Evolutionary conservation across 768 basidiomycete species (phyloP), one percentile per base, ranked within the genome.

Genomic region (Peribolospora baueri): DNA sequence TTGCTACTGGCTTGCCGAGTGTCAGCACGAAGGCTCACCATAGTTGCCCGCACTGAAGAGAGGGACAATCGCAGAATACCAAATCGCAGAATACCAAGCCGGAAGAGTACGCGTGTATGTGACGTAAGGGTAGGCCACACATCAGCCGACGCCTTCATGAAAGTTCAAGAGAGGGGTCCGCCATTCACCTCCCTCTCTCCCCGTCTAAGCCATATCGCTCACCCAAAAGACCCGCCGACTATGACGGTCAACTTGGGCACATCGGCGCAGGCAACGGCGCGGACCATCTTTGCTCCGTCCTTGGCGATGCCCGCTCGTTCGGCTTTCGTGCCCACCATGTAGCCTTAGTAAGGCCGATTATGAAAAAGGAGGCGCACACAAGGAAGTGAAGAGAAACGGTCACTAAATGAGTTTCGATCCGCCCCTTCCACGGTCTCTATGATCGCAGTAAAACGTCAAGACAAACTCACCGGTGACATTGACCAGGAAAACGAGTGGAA

Each of bases 261-360:
- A 60, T 91, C 81, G 13, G 86, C 85, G 60, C 86, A 86, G 4
- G 86, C 85, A 13, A 90, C 86, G 5, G 86, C 85, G 48, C 88
- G 79, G 61, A 95, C 88, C 84, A 95, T 90, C 73, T 93, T 93
- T 5, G 88, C 88, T 45, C 84, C 84, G 64, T 93, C 86, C 68
- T 90, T 90, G 4, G 87, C 87, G 60, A 95, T 95, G 0, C 88
- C 57, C 55, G 56, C 87, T 61, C 76, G 76, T 69, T 95, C 88
- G 14, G 90, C 90, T 60, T 88, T 90, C 4, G 84, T 87, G 5
- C 88, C 88, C 3, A 95, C 88, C 88, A 93, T 95, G 63, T 93
- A 95, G 9, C 84, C 74, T 80, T 25, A 25, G 25, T 25, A 25
- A 25, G 25, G 71, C 47, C 36, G 37, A 48, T 38, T 25, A 25